phyloP scores from a whole-genome alignment of 129 eudicot species.

The Gnaphalium uliginosum region DNA sequence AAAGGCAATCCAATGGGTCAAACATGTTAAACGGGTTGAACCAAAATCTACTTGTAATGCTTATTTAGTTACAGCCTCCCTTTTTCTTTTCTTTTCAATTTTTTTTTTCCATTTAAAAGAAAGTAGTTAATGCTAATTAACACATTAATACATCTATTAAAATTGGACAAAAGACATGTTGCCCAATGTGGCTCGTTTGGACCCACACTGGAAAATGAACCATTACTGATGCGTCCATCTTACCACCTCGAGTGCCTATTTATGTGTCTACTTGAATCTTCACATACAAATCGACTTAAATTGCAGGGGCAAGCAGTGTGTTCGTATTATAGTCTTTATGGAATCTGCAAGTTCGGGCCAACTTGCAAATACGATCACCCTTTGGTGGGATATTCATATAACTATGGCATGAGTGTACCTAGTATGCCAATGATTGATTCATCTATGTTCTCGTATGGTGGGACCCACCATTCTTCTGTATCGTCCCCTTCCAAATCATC shows the following conservation, averaged over 20 bases:
- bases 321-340: constrained; percentile 59
- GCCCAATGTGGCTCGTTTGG: background rate
- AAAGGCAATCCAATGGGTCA: background rate
- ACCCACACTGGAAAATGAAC: background rate
- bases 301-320: constrained; percentile 83
- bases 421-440: constrained; percentile 40
- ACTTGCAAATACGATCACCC: constrained; percentile 91
- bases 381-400: constrained; percentile 52
- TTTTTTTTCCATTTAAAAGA: no score
- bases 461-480: constrained; percentile 36
- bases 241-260: background rate
- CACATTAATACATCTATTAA: background rate
- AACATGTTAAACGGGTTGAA: constrained; percentile 4
- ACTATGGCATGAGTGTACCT: constrained; percentile 48
- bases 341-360: constrained; percentile 86
- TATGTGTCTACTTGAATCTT: constrained; percentile 5
- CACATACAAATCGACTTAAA: background rate
- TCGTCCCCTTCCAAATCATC: constrained; percentile 60
- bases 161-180: background rate
- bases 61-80: background rate
- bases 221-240: background rate
- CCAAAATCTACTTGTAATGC: background rate
- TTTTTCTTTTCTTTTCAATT: no score
- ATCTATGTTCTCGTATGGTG: constrained; percentile 42
- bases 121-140: background rate